Evolutionary conservation across 2,329 filamentous ascomycete genomes (phyloP), one percentile per base, ranked within the genome.

Genomic region (Cordyceps fumosorosea): DNA sequence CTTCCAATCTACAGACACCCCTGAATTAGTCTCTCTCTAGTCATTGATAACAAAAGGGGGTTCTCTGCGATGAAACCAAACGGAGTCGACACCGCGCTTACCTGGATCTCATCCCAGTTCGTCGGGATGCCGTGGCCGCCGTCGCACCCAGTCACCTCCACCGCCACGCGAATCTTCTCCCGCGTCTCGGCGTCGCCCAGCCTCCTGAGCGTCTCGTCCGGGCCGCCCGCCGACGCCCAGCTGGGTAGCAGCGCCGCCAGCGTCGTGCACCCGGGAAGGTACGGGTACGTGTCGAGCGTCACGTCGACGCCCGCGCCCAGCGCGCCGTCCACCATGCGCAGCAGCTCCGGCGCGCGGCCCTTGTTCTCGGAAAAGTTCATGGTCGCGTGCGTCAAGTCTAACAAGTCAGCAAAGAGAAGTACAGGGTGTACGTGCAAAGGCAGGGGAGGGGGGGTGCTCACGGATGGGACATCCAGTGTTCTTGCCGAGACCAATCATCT

Each of bases 71-170:
- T n/a, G n/a, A 20, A 52, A 6, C 2, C 18, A 14, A 24, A 18
- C 10, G 6, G 29, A 7, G 8, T 7, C 29, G 29, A 29, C 29
- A 29, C 29, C 29, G 16, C 5, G 7, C 60, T n/a, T 42, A 67
- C 66, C 55, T 69, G 67, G 32, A 69, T 69, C 44, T 68, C 67
- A 16, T 68, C 67, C 67, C 67, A 69, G 52, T 68, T 69, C 10
- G 67, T 69, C 6, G 67, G 67, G 34, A 69, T 69, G n/a, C 67
- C 67, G n/a, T 69, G 67, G 0, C 67, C 67, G 16, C 67, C 66
- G 20, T 69, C 67, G n/a, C 66, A 69, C 3, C 67, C 67, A 40
- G 62, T 68, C 7, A 65, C 66, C 45, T 69, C 67, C 7, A 69
- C 59, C 3, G 65, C 67, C 6, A 67, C 53, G 5, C 65, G 65